Conservation (phyloP, 2,329 filamentous ascomycete species). For the Ramichloridium luteum region DNA sequence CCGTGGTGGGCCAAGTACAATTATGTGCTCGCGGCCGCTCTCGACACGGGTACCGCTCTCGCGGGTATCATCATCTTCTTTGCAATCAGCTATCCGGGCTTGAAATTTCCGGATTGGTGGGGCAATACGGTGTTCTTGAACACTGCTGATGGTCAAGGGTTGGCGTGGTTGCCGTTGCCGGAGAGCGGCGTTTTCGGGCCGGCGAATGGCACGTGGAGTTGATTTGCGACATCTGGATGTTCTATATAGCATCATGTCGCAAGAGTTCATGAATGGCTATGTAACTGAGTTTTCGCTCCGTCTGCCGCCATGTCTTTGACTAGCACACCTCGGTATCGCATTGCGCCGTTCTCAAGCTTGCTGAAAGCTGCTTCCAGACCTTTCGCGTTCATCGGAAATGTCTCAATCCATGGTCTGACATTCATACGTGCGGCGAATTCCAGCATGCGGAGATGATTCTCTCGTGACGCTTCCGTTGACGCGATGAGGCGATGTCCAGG, state of each 20-base stretch:
- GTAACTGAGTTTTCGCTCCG: too few relatives aligned
- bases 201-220: slow-evolving; percentile 14
- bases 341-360: slow-evolving; percentile 29
- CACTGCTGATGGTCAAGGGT: slow-evolving; percentile 32
- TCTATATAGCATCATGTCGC: too few relatives aligned
- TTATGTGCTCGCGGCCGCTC: slow-evolving; percentile 25
- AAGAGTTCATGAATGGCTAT: too few relatives aligned
- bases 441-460: slow-evolving; percentile 30
- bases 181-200: slow-evolving; percentile 56
- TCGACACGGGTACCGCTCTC: slow-evolving; percentile 27
- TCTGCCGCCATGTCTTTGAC: slow-evolving; percentile 6
- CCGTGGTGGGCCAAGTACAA: slow-evolving; percentile 34
- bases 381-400: slow-evolving; percentile 29
- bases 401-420: slow-evolving; percentile 34
- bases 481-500: slow-evolving; percentile 24
- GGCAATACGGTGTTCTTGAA: slow-evolving; percentile 23
- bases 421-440: slow-evolving; percentile 31
- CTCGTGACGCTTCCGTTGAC: slow-evolving; percentile 21
- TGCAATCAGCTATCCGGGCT: slow-evolving; percentile 31
- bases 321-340: slow-evolving; percentile 35
- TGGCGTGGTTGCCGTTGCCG: slow-evolving; percentile 32
- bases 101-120: slow-evolving; percentile 16
- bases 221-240: too few relatives aligned
- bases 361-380: slow-evolving; percentile 32
- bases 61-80: slow-evolving; percentile 28